Percentiles rank a stretch among this genome's conserved stretches.
Conservation (phyloP, 2,329 filamentous ascomycete genomes). For the Arachnopeziza araneosa region DNA sequence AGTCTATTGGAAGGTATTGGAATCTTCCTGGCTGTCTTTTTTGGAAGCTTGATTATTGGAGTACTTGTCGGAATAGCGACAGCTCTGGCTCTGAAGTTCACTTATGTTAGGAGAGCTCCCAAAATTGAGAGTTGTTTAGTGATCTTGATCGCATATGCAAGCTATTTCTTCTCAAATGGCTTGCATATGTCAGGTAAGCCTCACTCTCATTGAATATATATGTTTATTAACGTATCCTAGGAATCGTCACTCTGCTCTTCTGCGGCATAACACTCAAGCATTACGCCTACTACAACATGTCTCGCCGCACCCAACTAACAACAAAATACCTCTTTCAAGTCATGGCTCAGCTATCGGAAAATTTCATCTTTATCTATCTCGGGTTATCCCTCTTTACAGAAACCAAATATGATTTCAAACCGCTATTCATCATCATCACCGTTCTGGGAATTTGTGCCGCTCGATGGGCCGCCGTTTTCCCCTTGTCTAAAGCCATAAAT, state of each 20-base stretch:
- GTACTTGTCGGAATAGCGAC: slow-evolving; percentile 81
- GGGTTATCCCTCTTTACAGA: slow-evolving; percentile 94
- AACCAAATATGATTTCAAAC: slow-evolving; percentile 80
- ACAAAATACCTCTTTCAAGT: slow-evolving; percentile 98
- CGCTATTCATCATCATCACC: slow-evolving; percentile 89
- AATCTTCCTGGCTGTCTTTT: slow-evolving; percentile 93
- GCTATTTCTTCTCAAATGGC: slow-evolving; percentile 96
- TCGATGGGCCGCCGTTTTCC: slow-evolving; percentile 91
- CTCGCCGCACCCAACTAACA: slow-evolving; percentile 88
- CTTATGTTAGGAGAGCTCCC: slow-evolving; percentile 82
- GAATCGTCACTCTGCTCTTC: slow-evolving; percentile 90
- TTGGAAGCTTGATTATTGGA: slow-evolving; percentile 86
- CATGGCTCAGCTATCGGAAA: slow-evolving; percentile 90
- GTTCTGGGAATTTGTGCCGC: slow-evolving; percentile 88
- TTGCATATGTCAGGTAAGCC: slow-evolving; percentile 86
- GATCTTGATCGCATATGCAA: slow-evolving; percentile 89
- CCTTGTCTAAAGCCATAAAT: slow-evolving; percentile 83
- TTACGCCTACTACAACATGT: slow-evolving; percentile 99
- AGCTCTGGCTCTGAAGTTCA: slow-evolving; percentile 88
- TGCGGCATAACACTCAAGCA: slow-evolving; percentile 98
- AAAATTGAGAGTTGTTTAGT: slow-evolving; percentile 97
- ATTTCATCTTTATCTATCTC: slow-evolving; percentile 99
- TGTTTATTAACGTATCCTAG: slow-evolving; percentile 6
- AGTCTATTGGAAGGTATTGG: slow-evolving; percentile 89
- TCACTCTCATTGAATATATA: background rate